Evolutionary conservation across 108 stramenopile species (phyloP).

Genomic region (Epithemia pelagica): DNA sequence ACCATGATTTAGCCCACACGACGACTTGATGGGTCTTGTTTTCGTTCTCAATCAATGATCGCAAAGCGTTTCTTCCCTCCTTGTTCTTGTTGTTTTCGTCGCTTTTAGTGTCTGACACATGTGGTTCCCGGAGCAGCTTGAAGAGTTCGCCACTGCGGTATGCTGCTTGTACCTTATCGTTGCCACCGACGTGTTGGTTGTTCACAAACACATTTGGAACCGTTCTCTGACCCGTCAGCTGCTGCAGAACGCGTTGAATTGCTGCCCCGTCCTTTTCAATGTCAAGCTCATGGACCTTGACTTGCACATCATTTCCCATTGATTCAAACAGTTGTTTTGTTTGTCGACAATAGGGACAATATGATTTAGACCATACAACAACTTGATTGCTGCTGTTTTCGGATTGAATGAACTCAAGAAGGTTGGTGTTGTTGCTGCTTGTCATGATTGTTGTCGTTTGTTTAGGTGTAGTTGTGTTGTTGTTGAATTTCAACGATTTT

Average conservation of each 20-base stretch:
- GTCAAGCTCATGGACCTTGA: slow-evolving; percentile 67
- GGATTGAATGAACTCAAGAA: slow-evolving; percentile 44
- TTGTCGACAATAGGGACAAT: slow-evolving; percentile 57
- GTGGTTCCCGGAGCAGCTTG: too few relatives aligned
- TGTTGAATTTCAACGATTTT: too few relatives aligned
- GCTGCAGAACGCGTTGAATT: slow-evolving; percentile 44
- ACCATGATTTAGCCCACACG: slow-evolving; percentile 58
- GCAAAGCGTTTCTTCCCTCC: too few relatives aligned
- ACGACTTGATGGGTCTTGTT: slow-evolving; percentile 58
- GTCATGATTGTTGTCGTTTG: neutral
- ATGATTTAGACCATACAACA: slow-evolving; percentile 53
- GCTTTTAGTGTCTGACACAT: neutral
- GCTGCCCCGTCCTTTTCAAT: slow-evolving; percentile 57
- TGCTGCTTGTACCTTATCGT: slow-evolving; percentile 67
- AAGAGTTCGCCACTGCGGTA: slow-evolving; percentile 53
- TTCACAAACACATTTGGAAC: slow-evolving; percentile 85
- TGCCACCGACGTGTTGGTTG: slow-evolving; percentile 74
- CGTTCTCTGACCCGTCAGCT: slow-evolving; percentile 63
- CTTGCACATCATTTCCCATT: slow-evolving; percentile 34
- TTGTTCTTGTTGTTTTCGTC: neutral
- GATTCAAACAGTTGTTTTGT: slow-evolving; percentile 59
- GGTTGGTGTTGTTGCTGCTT: neutral
- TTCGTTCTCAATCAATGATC: slow-evolving; percentile 50
- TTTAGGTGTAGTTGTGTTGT: too few relatives aligned
- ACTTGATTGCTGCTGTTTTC: slow-evolving; percentile 70